These are phyloP conservation scores for Pseudocercospora fuligena DNA, from an alignment of 2,329 filamentous ascomycete genomes.

Conservation along the genomic window DNA sequence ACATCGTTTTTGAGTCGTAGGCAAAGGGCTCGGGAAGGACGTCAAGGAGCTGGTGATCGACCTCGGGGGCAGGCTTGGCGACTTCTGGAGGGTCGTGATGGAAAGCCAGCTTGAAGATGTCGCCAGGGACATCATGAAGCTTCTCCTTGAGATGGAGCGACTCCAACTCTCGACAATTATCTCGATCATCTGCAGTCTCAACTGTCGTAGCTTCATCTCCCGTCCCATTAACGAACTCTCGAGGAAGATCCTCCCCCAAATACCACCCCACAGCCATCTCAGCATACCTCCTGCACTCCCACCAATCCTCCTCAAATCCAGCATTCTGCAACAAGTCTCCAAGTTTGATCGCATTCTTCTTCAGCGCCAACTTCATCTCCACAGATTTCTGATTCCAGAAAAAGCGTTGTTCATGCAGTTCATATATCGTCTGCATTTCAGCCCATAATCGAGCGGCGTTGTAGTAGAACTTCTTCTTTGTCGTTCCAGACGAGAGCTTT, in stretches of 20 bases:
- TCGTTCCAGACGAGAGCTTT: conserved; percentile 8
- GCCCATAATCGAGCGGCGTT: conserved; percentile 26
- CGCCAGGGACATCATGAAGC: not conserved
- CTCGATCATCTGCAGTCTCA: too few species aligned
- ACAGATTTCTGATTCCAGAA: conserved; percentile 28
- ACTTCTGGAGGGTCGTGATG: not conserved
- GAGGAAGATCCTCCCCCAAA: conserved; percentile 15
- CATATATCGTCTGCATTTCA: not conserved
- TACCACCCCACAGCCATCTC: conserved; percentile 28
- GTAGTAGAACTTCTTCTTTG: conserved; percentile 21
- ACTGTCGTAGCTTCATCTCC: not conserved
- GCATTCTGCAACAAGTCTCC: conserved; percentile 23
- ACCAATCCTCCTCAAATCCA: conserved; percentile 21
- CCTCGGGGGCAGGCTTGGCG: not conserved
- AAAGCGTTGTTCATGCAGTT: conserved; percentile 11
- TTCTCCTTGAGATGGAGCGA: too few species aligned
- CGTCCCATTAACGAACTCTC: not conserved
- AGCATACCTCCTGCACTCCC: conserved; percentile 20
- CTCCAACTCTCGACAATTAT: not conserved
- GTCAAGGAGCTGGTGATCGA: conserved; percentile 16
- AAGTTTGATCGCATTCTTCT: conserved; percentile 5
- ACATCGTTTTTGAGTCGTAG: conserved; percentile 24
- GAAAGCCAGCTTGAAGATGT: not conserved
- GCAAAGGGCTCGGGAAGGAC: conserved; percentile 22
- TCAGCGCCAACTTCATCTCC: conserved; percentile 18